Base-by-base conservation (phyloP, 1,284 basidiomycete genomes). In the Trichosporon sp. region DNA sequence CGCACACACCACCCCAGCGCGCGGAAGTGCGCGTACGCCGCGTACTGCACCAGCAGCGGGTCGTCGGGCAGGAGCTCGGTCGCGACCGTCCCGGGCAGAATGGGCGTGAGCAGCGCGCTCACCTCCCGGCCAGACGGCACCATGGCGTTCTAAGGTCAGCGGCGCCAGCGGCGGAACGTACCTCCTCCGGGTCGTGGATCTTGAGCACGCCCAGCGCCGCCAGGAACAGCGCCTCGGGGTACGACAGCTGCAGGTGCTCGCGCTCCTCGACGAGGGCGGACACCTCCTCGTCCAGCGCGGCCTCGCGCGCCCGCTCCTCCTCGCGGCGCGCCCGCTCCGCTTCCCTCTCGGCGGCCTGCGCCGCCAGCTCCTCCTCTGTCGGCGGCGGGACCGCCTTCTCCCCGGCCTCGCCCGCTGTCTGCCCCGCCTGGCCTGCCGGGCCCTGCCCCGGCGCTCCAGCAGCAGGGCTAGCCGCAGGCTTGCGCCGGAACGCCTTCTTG, bases 1-100 rank as follows among this genome's bases (percentile, higher is more conserved):
- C 95, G 94, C 71, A 98, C 90, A 18, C 98, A 92, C 97, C 97
- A 99, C n/a, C 97, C 97, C 4, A 99, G 87, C 1, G 95, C 94
- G 23, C 96, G 89, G 80, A 92, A 99, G 83, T 99, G 94, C 80
- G 99, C 96, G 78, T 96, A 98, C 7, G 89, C 89, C 64, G 91
- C 89, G 78, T 98, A 99, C 75, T 92, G 88, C 42, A 99, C 86
- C 38, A 99, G 84, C 83, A 98, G 95, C 0, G 95, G 95, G 79
- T 97, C 97, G 84, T 98, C 95, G 62, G 85, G 84, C 34, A 79
- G 75, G 13, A 78, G 69, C 8, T 73, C 66, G 11, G 64, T 62
- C 11, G 67, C 56, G n/a, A 67, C 60, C 23, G 51, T 64, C 53
- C 60, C 65, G 9, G 53, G 56, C 27, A 64, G 66, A 34, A 86